Base-by-base conservation (phyloP, 768 basidiomycete genomes). In the Agaricus sinodeliciosus region DNA sequence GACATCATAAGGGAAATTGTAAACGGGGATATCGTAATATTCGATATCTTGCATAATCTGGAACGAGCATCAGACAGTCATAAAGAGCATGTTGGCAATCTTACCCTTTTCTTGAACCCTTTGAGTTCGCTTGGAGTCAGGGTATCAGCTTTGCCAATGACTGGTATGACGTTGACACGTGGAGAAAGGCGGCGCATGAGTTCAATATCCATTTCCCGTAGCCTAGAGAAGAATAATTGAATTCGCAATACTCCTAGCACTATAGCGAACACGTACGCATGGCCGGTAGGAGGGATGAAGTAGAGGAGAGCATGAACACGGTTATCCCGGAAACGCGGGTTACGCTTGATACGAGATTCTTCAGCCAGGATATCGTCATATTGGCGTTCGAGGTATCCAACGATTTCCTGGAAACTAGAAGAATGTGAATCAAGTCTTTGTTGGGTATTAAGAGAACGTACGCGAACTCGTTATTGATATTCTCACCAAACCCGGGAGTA, bases 21-120 rank as follows among this genome's bases (percentile, higher is more conserved):
- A 98, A 37, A 98, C 87, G 4, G 96, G 96, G 60, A 99, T 98
- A 59, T 88, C 87, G 64, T 97, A 97, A 74, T 98, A 81, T 63
- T 97, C 95, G 60, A 99, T 99, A 66, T 99, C 96, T 70, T 99
- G 95, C 95, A 98, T 99, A 63, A 99, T 85, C 94, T 96, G 59
- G 1, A 34, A 2, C 43, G 16, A 27, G 6, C n/a, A 28, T 41
- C 18, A 54, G 36, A 43, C 49, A 44, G 22, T 41, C 6, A 48
- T 42, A 12, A 22, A 11, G 15, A 37, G 9, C 11, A 6, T 31
- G 19, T 18, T 40, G 31, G 7, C 31, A 31, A 8, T 50, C 80
- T 53, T 51, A 86, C 86, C 68, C 96, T 78, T 71, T 94, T 94
- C 78, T 95, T 99, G 83, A 99, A 99, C 9, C 86, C 93, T 50